These are phyloP conservation scores for Pachysolen tannophilus DNA, from an alignment of 805 yeast species.

Conservation along the genomic window DNA sequence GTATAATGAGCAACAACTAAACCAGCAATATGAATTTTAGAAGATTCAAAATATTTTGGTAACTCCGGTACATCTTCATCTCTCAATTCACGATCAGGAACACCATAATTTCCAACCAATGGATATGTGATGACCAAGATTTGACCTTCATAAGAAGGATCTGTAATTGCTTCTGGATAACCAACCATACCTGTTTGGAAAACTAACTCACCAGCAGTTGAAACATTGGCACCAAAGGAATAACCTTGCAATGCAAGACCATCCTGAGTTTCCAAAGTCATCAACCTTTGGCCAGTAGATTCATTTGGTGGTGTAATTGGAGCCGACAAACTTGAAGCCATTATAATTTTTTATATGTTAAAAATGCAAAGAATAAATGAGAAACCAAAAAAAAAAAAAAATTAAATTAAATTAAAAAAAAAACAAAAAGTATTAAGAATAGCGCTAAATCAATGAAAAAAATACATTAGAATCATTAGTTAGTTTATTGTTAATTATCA, in stretches of 20 bases:
- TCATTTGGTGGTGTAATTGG: constrained; percentile 91
- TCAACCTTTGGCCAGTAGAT: constrained; percentile 70
- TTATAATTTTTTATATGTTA: constrained; percentile 12
- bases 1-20: constrained; percentile 95
- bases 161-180: constrained; percentile 95
- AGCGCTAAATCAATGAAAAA: too few relatives aligned
- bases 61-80: constrained; percentile 69
- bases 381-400: too few relatives aligned
- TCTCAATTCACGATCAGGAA: constrained; percentile 75
- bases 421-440: too few relatives aligned
- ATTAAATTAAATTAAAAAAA: too few relatives aligned
- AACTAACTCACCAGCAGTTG: constrained; percentile 95
- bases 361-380: too few relatives aligned
- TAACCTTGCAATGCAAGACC: constrained; percentile 87
- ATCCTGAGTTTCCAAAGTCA: constrained; percentile 83
- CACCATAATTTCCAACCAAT: constrained; percentile 97
- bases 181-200: constrained; percentile 99
- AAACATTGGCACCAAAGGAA: constrained; percentile 88
- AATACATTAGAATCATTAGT: too few relatives aligned
- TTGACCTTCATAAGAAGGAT: constrained; percentile 97
- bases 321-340: constrained; percentile 48
- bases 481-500: too few relatives aligned
- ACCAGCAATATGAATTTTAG: constrained; percentile 92
- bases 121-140: constrained; percentile 95
- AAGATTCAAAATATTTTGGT: constrained; percentile 92